Base-by-base conservation (phyloP, 1,284 basidiomycete species). In the Ganoderma lucidum region DNA sequence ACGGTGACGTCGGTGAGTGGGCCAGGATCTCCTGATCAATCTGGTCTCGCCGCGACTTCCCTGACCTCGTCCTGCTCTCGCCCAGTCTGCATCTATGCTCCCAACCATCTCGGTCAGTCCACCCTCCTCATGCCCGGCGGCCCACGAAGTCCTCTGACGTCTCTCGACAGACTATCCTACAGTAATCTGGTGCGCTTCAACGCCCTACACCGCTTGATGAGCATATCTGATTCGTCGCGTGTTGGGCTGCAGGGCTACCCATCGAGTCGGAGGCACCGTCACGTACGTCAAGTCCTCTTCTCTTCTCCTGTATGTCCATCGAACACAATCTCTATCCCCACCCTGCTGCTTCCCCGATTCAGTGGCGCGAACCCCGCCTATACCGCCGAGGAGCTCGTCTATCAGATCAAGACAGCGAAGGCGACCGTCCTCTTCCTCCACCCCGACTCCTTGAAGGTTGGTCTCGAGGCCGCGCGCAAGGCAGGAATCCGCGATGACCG, bases 291-390 rank as follows among this genome's bases (percentile, higher is more conserved):
- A 2, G 60, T 6, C 44, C 23, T 59, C 64, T 61, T 42, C 41
- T 62, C 35, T 44, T 82, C 83, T 71, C 44, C 37, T 4, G 53
- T 32, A 30, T 45, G 35, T 61, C 42, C 14, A 4, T 61, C 60
- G 1, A 32, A 83, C 79, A 51, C 32, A 45, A 62, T 6, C 62
- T 39, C 62, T 64, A 44, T 67, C 4, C 41, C 85, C 12, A 67
- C 65, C 51, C n/a, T 28, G 44, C 30, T 51, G 62, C 62, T 51
- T 35, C 8, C 32, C 15, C 48, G 8, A 35, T 30, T 39, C 62
- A 71, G 86, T 37, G 80, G 84, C 23, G 89, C 89, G 1, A 96
- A 95, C 75, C 92, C 93, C 0, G 83, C 88, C 8, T 95, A 92
- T 77, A 87, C 86, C 5, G 80, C 80, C 6, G 84, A 86, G n/a